Percentiles rank a stretch among this genome's conserved stretches.
Conservation (phyloP, 73 alveolate genomes). For the Uronychia setigera region DNA sequence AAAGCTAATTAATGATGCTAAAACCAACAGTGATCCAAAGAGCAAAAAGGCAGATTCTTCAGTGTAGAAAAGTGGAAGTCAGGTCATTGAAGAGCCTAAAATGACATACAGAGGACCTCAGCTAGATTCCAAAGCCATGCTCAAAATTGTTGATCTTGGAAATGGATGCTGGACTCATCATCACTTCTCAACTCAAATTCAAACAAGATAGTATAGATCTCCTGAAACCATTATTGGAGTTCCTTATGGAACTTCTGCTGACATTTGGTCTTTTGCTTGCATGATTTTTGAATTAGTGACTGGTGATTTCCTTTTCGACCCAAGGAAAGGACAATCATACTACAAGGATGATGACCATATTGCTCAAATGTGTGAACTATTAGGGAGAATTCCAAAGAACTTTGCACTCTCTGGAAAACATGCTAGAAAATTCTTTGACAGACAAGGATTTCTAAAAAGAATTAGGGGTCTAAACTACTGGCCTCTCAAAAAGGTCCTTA, state of each 20-base stretch:
- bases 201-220: conserved; percentile 92
- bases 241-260: conserved; percentile 89
- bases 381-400: conserved; percentile 93
- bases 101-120: conserved; percentile 53
- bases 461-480: conserved; percentile 75
- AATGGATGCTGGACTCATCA: conserved; percentile 96
- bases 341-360: conserved; percentile 93
- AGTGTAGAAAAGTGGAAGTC: neutral
- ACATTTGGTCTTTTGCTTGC: conserved; percentile 95
- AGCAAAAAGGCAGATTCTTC: neutral
- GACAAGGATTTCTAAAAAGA: conserved; percentile 71
- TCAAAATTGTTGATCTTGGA: conserved; percentile 95
- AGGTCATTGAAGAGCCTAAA: conserved; percentile 15
- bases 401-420: conserved; percentile 88
- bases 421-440: conserved; percentile 71
- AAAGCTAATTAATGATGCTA: neutral
- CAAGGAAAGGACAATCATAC: conserved; percentile 79
- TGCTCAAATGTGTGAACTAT: conserved; percentile 93
- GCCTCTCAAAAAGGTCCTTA: conserved; percentile 88
- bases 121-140: conserved; percentile 55
- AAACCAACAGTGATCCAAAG: neutral
- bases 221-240: conserved; percentile 93
- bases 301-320: conserved; percentile 97
- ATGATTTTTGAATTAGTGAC: conserved; percentile 94
- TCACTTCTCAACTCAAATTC: conserved; percentile 88